Base-by-base conservation (phyloP, 1,139 yeast species). In the Candida sp. region DNA sequence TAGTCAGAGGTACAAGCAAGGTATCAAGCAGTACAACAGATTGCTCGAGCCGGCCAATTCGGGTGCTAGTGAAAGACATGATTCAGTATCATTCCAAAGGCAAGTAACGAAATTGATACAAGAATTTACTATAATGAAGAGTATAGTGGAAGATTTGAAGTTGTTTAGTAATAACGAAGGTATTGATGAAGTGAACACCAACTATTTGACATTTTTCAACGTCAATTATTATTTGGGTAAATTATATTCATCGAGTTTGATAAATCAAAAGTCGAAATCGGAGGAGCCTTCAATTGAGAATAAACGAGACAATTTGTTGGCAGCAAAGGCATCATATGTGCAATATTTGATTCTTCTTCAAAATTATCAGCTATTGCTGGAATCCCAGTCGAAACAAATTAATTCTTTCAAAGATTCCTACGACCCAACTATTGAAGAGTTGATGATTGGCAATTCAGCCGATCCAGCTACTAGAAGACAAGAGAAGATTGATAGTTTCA, bases 401-500 rank as follows among this genome's bases (percentile, higher is more conserved):
- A 71, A 73, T n/a, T 48, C 58, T 0, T 65, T 79, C 43, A 69
- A 69, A 45, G 63, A 60, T 3, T 63, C 70, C 0, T 69, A 66
- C 42, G 62, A 65, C 38, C 83, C 82, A 1, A 58, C 68, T 1
- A 54, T 70, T 11, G 39, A 37, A 21, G 68, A 70, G 11, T 78
- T 61, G 47, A 45, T 63, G 5, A 47, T 61, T 21, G 49, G 52
- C 3, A 45, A 44, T 25, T 22, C 63, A 5, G 57, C 54, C 2
- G 78, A 79, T 45, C 81, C 95, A 0, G 73, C 77, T 19, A 60
- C 67, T 23, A 75, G 78, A 51, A 70, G 97, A 50, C 82, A 82
- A 22, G 85, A 79, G 43, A 91, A 90, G 60, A 88, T 91, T 46
- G 84, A 78, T 22, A 76, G 79, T 52, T 86, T 73, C 60, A 84